A percentile compares a stretch with the other conserved stretches of the same genome.
phyloP scores from a whole-genome alignment of 441 rosid species.

The Metrosideros polymorpha region DNA sequence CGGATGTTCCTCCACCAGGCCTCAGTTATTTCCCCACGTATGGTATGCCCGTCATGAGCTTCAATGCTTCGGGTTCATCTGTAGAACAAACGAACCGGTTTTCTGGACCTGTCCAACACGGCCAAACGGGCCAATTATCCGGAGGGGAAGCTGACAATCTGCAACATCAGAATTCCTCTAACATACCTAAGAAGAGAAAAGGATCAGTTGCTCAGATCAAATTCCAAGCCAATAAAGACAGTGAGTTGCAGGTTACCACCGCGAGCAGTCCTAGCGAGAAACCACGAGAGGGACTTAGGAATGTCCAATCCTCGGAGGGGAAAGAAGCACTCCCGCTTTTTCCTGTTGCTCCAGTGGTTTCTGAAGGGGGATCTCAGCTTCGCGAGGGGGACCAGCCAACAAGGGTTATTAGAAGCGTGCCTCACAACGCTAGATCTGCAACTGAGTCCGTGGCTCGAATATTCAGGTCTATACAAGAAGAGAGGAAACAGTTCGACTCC shows the following conservation, averaged over 20 bases:
- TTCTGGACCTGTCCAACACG: not conserved
- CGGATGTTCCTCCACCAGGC: not conserved
- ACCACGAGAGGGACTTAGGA: not conserved
- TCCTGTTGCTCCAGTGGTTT: not conserved
- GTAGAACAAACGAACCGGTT: not conserved
- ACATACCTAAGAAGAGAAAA: not conserved
- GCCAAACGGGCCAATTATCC: not conserved
- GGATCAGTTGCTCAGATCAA: not conserved
- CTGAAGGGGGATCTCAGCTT: not conserved
- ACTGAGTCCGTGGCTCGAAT: not conserved
- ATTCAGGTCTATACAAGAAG: constrained; percentile 6
- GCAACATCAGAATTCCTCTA: not conserved
- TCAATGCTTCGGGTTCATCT: not conserved
- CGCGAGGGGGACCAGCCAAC: not conserved
- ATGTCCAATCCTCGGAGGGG: not conserved
- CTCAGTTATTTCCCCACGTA: constrained; percentile 1
- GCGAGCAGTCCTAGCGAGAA: not conserved
- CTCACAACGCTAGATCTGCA: not conserved
- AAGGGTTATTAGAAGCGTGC: constrained; percentile 7
- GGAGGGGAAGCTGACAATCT: not conserved
- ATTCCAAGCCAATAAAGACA: not conserved
- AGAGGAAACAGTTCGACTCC: not conserved
- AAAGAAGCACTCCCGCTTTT: not conserved
- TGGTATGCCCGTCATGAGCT: not conserved
- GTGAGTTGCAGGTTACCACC: constrained; percentile 1